These are phyloP conservation scores for Trypanosoma melophagium DNA, from an alignment of 208 protist genomes.

Conservation along the genomic window DNA sequence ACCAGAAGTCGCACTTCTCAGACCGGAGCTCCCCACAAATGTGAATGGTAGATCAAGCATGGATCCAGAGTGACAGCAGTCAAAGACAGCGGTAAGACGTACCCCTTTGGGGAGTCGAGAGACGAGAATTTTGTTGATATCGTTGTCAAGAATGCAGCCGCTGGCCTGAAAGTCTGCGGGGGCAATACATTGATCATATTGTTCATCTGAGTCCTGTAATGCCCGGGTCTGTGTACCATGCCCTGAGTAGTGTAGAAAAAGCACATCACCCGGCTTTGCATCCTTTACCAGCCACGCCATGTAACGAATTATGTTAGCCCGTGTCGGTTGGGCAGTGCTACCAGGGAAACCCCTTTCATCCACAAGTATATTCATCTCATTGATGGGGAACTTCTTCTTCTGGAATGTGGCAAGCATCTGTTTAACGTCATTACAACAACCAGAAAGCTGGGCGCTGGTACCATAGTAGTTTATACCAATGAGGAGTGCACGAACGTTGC, in stretches of 20 bases:
- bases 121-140: constrained; percentile 59
- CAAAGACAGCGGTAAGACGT: constrained; percentile 76
- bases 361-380: constrained; percentile 64
- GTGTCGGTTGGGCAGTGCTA: constrained; percentile 43
- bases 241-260: constrained; percentile 83
- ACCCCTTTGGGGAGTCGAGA: constrained; percentile 49
- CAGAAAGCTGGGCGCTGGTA: constrained; percentile 50
- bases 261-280: constrained; percentile 67
- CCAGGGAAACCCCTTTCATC: constrained; percentile 57
- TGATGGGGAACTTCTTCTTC: constrained; percentile 44
- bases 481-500: constrained; percentile 51
- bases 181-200: constrained; percentile 74
- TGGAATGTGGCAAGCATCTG: constrained; percentile 62
- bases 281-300: constrained; percentile 72
- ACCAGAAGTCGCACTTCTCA: constrained; percentile 18
- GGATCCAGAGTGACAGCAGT: constrained; percentile 90
- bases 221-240: constrained; percentile 73
- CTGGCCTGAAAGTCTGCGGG: constrained; percentile 56
- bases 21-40: constrained; percentile 37
- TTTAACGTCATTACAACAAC: constrained; percentile 75
- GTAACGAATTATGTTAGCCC: constrained; percentile 67
- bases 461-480: constrained; percentile 84
- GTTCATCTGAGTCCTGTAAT: constrained; percentile 48
- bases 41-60: constrained; percentile 77
- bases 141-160: constrained; percentile 76